Evolutionary conservation across 2,329 filamentous ascomycete species (phyloP).

Genomic region (Hypoxylon sp.): DNA sequence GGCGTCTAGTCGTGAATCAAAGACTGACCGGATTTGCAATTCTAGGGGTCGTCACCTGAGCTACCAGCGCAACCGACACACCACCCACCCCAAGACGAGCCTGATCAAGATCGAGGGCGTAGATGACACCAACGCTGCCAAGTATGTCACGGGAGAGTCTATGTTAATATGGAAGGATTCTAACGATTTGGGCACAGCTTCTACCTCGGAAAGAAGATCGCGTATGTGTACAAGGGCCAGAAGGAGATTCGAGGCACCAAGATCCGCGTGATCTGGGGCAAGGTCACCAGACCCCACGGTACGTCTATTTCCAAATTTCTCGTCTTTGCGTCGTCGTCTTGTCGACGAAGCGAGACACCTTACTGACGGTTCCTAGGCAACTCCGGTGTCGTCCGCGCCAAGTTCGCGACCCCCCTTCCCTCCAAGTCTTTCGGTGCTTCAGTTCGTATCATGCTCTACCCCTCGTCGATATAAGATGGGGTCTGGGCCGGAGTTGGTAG

Average conservation of each 20-base stretch:
- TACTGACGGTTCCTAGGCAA: constrained; percentile 69
- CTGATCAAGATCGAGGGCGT: constrained; percentile 99
- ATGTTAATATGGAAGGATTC: constrained; percentile 12
- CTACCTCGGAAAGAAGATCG: constrained; percentile 99
- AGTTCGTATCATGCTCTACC: constrained; percentile 97
- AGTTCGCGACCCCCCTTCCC: constrained; percentile 96
- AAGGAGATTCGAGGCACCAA: constrained; percentile 96
- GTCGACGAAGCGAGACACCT: neutral
- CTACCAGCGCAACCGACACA: constrained; percentile 95
- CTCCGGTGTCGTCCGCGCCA: constrained; percentile 96
- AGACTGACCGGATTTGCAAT: constrained; percentile 37
- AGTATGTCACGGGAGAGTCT: constrained; percentile 61
- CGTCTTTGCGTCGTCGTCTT: neutral
- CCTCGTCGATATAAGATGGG: constrained; percentile 90
- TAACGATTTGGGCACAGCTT: constrained; percentile 62
- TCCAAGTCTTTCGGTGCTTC: constrained; percentile 96
- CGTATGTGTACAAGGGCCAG: constrained; percentile 96
- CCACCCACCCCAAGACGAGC: constrained; percentile 87
- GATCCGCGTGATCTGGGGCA: constrained; percentile 99
- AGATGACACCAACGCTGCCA: constrained; percentile 86
- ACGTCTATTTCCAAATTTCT: constrained; percentile 44
- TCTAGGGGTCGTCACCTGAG: constrained; percentile 94
- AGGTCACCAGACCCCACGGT: constrained; percentile 96
- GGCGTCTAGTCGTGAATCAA: neutral
- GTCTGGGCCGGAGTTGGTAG: constrained; percentile 67